Conservation (phyloP, 2,329 filamentous ascomycete genomes). For the Ascomycota sp. region DNA sequence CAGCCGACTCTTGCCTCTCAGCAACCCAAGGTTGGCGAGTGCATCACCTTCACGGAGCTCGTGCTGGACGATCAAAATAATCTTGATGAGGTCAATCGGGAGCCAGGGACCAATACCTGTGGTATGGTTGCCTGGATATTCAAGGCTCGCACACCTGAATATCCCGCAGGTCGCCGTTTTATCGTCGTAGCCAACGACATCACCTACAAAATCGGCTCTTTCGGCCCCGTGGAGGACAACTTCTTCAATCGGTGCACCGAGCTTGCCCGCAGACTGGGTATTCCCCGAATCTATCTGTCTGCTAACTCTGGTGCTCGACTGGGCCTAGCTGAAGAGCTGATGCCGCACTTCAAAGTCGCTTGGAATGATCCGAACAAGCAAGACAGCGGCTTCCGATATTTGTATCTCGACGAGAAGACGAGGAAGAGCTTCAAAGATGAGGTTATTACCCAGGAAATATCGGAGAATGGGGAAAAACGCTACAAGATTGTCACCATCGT, state of each 20-base stretch:
- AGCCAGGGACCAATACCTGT: conserved; percentile 83
- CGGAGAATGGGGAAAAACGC: conserved; percentile 69
- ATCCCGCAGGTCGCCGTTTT: conserved; percentile 76
- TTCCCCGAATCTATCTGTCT: conserved; percentile 91
- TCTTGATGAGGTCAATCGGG: conserved; percentile 76
- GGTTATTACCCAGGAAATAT: conserved; percentile 59
- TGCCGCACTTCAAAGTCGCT: conserved; percentile 88
- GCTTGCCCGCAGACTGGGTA: conserved; percentile 76
- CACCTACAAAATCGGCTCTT: conserved; percentile 95
- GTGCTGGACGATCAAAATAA: conserved; percentile 87
- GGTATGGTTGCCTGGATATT: conserved; percentile 98
- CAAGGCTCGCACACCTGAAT: conserved; percentile 84
- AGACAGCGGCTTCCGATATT: conserved; percentile 83
- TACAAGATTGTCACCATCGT: conserved; percentile 88
- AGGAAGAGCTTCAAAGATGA: conserved; percentile 67
- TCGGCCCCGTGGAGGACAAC: conserved; percentile 85
- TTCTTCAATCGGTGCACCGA: conserved; percentile 99
- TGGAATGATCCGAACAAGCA: conserved; percentile 74
- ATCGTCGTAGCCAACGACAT: conserved; percentile 98
- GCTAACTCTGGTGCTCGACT: conserved; percentile 97
- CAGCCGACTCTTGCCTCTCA: conserved; percentile 54
- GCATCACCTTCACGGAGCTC: conserved; percentile 81
- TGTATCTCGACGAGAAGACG: conserved; percentile 72
- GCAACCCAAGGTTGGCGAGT: conserved; percentile 69
- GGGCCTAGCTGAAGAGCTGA: conserved; percentile 86